These are phyloP conservation scores for Aegilops sharonensis DNA, from an alignment of 176 grass and related monocot species.

Conservation along the genomic window DNA sequence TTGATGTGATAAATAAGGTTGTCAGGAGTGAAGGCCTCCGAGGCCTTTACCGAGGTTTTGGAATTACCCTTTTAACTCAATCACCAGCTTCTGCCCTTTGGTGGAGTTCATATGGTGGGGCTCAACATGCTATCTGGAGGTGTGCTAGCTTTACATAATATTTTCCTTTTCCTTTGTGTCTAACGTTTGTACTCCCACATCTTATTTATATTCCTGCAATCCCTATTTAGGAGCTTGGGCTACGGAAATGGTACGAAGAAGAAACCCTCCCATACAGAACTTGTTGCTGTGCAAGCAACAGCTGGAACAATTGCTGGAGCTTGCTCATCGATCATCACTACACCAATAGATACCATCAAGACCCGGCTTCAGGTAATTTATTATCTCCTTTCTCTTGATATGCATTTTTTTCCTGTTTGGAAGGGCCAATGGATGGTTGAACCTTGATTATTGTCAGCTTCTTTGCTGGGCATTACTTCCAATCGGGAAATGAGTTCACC, in stretches of 20 bases:
- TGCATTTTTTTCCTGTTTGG: constrained; percentile 4
- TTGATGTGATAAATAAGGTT: constrained; percentile 76
- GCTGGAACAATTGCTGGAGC: constrained; percentile 92
- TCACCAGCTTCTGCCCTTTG: constrained; percentile 97
- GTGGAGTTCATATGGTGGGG: constrained; percentile 88
- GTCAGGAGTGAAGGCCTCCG: constrained; percentile 66
- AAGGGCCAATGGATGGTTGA: background rate
- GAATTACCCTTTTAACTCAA: constrained; percentile 80
- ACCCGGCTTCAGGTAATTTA: constrained; percentile 81
- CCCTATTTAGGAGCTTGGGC: constrained; percentile 71
- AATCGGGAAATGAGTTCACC: background rate
- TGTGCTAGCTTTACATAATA: constrained; percentile 26
- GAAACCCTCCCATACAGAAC: constrained; percentile 77
- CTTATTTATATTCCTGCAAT: constrained; percentile 25
- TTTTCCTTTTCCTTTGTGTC: background rate
- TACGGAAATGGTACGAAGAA: constrained; percentile 60
- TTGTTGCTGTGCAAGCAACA: constrained; percentile 84
- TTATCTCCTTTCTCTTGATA: constrained; percentile 11
- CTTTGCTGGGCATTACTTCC: background rate
- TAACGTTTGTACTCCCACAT: background rate
- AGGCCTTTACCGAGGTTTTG: constrained; percentile 91
- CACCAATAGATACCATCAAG: constrained; percentile 95
- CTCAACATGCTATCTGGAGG: constrained; percentile 97
- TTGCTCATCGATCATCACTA: constrained; percentile 93
- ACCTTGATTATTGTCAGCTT: background rate